Conservation (phyloP, 768 basidiomycete species). For the Pisolithus tinctorius region DNA sequence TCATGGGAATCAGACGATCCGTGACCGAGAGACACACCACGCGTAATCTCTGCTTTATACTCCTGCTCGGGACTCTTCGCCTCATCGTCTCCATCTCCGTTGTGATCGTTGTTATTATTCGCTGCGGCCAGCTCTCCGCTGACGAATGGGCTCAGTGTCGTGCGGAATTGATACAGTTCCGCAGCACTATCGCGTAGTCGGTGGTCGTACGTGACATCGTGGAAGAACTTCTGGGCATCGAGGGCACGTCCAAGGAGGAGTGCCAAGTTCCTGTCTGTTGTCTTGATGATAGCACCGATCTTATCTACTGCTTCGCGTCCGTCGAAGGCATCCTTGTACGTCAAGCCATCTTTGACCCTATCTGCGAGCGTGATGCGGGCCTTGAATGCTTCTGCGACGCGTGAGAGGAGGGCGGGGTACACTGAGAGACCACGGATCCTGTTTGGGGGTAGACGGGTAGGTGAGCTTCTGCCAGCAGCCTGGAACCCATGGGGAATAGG, state of each 20-base stretch:
- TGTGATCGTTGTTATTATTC: conserved; percentile 11
- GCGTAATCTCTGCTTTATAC: conserved; percentile 10
- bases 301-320: conserved; percentile 96
- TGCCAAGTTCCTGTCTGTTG: conserved; percentile 93
- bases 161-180: conserved; percentile 92
- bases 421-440: conserved; percentile 63
- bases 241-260: conserved; percentile 91
- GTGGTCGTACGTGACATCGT: conserved; percentile 98
- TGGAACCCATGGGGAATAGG: conserved; percentile 25
- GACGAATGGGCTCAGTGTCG: conserved; percentile 79
- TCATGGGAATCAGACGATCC: conserved; percentile 31
- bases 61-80: conserved; percentile 20
- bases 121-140: conserved; percentile 55
- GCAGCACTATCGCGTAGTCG: conserved; percentile 80
- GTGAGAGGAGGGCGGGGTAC: conserved; percentile 93
- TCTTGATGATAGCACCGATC: conserved; percentile 97
- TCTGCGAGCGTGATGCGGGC: conserved; percentile 72
- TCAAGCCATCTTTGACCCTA: conserved; percentile 88
- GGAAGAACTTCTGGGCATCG: conserved; percentile 98
- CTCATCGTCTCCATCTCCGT: conserved; percentile 30
- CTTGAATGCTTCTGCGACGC: conserved; percentile 90
- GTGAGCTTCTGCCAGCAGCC: conserved; percentile 27
- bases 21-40: conserved; percentile 25
- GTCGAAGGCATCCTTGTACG: conserved; percentile 95
- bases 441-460: conserved; percentile 28